These are phyloP conservation scores for Coemansia sp. DNA, from an alignment of 192 early-diverging fungal genomes.

Conservation along the genomic window DNA sequence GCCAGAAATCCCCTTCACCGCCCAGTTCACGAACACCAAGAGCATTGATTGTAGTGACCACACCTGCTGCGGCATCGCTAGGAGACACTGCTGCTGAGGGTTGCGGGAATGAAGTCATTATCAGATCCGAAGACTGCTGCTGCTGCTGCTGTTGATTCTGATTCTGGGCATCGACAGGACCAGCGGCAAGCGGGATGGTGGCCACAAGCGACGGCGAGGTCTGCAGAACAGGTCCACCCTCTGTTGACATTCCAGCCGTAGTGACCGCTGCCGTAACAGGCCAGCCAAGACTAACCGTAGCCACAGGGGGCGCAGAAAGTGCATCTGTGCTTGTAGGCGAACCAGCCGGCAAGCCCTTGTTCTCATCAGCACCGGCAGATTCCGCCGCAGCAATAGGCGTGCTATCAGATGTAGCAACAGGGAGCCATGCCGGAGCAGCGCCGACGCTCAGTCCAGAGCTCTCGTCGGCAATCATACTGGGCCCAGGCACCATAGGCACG, in stretches of 20 bases:
- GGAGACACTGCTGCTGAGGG: neutral
- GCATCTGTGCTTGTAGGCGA: neutral
- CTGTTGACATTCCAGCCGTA: conserved; percentile 3
- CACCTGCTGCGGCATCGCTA: neutral
- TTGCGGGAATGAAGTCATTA: neutral
- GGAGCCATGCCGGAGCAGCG: conserved; percentile 37
- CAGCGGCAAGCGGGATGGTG: neutral
- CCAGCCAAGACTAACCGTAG: conserved; percentile 39
- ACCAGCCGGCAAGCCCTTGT: neutral
- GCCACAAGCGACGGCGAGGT: neutral
- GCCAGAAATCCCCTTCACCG: conserved; percentile 37
- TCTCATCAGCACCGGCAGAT: neutral
- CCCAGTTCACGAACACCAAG: conserved; percentile 46
- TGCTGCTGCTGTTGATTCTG: neutral
- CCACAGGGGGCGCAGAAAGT: neutral
- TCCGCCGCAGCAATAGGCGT: neutral
- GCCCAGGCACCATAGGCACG: conserved; percentile 22
- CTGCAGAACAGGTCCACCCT: neutral
- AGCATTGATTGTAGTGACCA: conserved; percentile 42
- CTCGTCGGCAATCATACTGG: conserved; percentile 35
- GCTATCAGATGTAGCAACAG: conserved; percentile 8
- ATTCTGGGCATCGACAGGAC: neutral
- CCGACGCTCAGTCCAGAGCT: conserved; percentile 37
- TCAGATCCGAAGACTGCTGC: neutral
- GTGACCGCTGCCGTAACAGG: conserved; percentile 22